A percentile compares a stretch with the other conserved stretches of the same genome.
Conservation (phyloP, 2,329 filamentous ascomycete genomes). For the Sclerotiophoma versabilis region DNA sequence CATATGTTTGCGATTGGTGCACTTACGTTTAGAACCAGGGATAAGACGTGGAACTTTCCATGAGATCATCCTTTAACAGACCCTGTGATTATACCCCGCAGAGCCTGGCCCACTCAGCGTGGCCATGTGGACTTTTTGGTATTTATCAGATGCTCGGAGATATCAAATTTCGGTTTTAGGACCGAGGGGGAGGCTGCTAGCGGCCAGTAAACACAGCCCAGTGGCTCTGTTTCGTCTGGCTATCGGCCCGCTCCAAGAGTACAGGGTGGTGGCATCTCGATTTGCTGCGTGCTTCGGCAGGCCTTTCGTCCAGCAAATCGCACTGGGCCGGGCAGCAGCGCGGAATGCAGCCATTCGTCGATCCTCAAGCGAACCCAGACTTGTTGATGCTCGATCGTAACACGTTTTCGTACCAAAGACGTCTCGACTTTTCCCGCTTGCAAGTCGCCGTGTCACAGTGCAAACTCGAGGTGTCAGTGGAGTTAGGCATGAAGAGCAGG, state of each 20-base stretch:
- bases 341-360: too few relatives aligned
- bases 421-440: neutral
- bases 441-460: neutral
- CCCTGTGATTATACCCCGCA: slow-evolving; percentile 2
- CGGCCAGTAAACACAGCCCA: neutral
- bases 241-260: neutral
- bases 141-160: slow-evolving; percentile 8
- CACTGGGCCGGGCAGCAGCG: too few relatives aligned
- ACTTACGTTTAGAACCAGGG: too few relatives aligned
- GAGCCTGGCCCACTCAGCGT: slow-evolving; percentile 1
- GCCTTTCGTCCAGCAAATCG: too few relatives aligned
- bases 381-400: too few relatives aligned
- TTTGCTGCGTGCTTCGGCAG: too few relatives aligned
- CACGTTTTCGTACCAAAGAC: too few relatives aligned
- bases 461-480: neutral
- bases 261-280: too few relatives aligned
- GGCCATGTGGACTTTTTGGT: neutral
- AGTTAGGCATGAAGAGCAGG: neutral
- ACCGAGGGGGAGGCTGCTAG: neutral
- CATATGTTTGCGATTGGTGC: too few relatives aligned
- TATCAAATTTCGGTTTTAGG: neutral
- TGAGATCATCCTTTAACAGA: neutral
- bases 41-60: neutral
- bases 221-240: neutral
- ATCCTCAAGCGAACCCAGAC: too few relatives aligned